phyloP scores from a whole-genome alignment of 1,284 basidiomycete species.

The Apiotrichum porosum region DNA sequence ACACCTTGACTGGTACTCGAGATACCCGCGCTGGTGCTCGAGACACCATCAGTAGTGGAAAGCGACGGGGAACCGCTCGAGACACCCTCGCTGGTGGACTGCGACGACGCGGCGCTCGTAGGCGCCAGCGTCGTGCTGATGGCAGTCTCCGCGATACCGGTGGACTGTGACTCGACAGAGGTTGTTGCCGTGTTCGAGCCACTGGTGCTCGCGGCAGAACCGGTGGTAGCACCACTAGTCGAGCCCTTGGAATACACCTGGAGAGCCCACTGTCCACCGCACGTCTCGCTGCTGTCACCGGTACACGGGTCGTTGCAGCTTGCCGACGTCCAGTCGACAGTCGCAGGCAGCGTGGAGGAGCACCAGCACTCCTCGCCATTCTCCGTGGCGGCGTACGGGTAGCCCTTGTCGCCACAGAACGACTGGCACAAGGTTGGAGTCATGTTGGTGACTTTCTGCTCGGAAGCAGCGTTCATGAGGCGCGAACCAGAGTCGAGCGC shows the following conservation, averaged over 20 bases:
- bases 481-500: conserved; percentile 25
- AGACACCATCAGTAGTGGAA: too few relatives aligned
- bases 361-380: conserved; percentile 45
- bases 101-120: too few relatives aligned
- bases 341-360: conserved; percentile 25
- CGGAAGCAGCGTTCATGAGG: conserved; percentile 17
- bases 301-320: conserved; percentile 35
- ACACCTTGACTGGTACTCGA: too few relatives aligned
- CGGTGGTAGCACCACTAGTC: conserved; percentile 7
- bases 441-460: conserved; percentile 16
- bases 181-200: conserved; percentile 1
- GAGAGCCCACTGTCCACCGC: conserved; percentile 38
- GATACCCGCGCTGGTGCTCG: too few relatives aligned
- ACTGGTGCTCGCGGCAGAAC: conserved; percentile 4
- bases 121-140: too few relatives aligned
- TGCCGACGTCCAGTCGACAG: conserved; percentile 1
- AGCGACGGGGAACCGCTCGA: too few relatives aligned
- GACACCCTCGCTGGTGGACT: too few relatives aligned
- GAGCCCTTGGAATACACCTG: conserved; percentile 33
- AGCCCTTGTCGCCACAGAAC: conserved; percentile 37
- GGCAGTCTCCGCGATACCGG: too few relatives aligned
- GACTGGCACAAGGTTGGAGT: conserved; percentile 38
- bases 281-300: conserved; percentile 36
- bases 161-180: conserved; percentile 1
- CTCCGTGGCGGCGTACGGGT: conserved; percentile 42